Evolutionary conservation across 192 early-diverging fungal genomes (phyloP).

Genomic region (Rhizophagus sp.): DNA sequence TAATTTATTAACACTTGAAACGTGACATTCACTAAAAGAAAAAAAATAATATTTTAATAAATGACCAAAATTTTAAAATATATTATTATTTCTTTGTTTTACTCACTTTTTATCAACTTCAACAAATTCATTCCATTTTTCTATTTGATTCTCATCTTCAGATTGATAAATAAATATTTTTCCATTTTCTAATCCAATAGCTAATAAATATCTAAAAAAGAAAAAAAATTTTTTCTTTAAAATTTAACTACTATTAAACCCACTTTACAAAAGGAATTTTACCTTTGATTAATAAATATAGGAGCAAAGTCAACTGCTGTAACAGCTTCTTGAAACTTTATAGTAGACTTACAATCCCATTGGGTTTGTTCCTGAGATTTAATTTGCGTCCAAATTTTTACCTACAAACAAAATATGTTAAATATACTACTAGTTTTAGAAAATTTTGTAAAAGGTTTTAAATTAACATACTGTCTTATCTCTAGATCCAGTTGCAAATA

Average conservation of each 20-base stretch:
- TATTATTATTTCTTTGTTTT: too few species aligned
- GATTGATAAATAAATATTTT: slow-evolving; percentile 60
- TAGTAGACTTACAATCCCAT: slow-evolving; percentile 54
- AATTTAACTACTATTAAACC: not conserved
- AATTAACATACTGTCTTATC: slow-evolving; percentile 73
- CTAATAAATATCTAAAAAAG: slow-evolving; percentile 61
- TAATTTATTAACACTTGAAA: slow-evolving; percentile 32
- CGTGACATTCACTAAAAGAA: slow-evolving; percentile 31
- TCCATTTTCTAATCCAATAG: slow-evolving; percentile 84
- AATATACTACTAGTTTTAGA: not conserved
- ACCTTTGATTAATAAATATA: slow-evolving; percentile 34
- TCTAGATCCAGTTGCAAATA: slow-evolving; percentile 91
- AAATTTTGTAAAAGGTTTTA: not conserved
- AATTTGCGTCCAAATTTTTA: slow-evolving; percentile 72
- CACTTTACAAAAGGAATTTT: slow-evolving; percentile 4
- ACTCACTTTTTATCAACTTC: slow-evolving; percentile 49
- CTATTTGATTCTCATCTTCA: slow-evolving; percentile 6
- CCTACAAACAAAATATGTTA: slow-evolving; percentile 29
- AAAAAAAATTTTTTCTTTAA: not conserved
- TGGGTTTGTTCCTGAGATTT: slow-evolving; percentile 6
- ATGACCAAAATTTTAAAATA: not conserved
- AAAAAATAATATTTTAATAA: not conserved
- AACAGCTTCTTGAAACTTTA: slow-evolving; percentile 79
- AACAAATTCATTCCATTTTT: slow-evolving; percentile 43
- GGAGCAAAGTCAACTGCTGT: slow-evolving; percentile 85